Base-by-base conservation (phyloP, 2,329 filamentous ascomycete species). In the Colletotrichum nymphaeae region DNA sequence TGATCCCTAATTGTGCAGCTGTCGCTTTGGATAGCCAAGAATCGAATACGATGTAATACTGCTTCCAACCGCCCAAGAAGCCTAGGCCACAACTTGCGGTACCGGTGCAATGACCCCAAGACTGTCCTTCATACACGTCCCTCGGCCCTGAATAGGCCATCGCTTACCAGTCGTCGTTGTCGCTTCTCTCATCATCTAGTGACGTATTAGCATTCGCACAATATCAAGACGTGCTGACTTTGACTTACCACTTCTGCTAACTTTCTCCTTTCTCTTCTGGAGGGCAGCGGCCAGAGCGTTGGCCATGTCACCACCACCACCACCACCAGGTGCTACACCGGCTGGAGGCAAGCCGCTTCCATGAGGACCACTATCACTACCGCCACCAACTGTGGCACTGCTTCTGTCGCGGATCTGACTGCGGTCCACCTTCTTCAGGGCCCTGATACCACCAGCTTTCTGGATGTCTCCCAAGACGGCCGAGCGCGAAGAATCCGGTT, bases 231-330 rank as follows among this genome's bases (percentile, higher is more conserved):
- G 49, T 22, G 64, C 12, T 22, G 26, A 2, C 22, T 2, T 32
- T 30, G 65, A 93, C 94, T 91, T 91, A 98, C 96, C 96, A 88
- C 94, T 97, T 82, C 94, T 93, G 84, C 94, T 94, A 81, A 98
- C 96, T 88, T 97, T 98, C 83, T 95, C 91, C 87, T 98, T 98
- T 82, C 96, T 89, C 85, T 94, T 93, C 80, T 93, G 91, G 78
- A 95, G 83, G 70, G 93, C 93, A 73, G 91, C 93, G 73, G 94
- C 94, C 77, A 98, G 85, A 60, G 95, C 95, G 84, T 93, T 94
- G 26, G 95, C 94, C 88, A 98, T 90, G 46, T 91, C 92, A 69
- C 91, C 90, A 12, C 90, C 88, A 69, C 91, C 90, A 12, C 90
- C 88, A 22, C 86, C 88, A 63, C 85, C 81, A 62, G 86, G 81